A percentile compares a stretch with the other conserved stretches of the same genome.
Conservation (phyloP, 805 yeast genomes). For the Suhomyces canberraensis region DNA sequence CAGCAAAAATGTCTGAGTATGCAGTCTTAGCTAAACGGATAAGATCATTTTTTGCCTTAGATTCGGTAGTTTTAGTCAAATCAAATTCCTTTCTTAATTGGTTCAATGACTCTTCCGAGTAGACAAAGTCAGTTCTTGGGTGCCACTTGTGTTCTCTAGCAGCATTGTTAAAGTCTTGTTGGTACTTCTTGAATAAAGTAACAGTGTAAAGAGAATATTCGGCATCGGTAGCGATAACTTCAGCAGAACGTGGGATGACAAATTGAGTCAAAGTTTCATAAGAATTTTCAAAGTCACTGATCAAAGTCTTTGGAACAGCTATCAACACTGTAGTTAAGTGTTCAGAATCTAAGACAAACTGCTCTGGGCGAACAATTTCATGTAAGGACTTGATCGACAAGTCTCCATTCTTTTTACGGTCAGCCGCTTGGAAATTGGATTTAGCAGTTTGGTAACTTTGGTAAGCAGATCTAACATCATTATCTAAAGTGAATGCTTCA, state of each 20-base stretch:
- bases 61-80: slow-evolving; percentile 70
- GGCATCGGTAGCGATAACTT: slow-evolving; percentile 62
- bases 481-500: slow-evolving; percentile 81
- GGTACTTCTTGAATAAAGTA: slow-evolving; percentile 80
- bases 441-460: slow-evolving; percentile 77
- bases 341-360: slow-evolving; percentile 83
- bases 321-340: slow-evolving; percentile 81
- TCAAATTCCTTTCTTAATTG: slow-evolving; percentile 76
- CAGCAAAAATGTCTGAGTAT: slow-evolving; percentile 77
- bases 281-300: slow-evolving; percentile 55
- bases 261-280: slow-evolving; percentile 78
- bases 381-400: slow-evolving; percentile 87
- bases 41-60: slow-evolving; percentile 69
- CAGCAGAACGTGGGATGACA: slow-evolving; percentile 91
- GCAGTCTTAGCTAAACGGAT: slow-evolving; percentile 84
- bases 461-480: slow-evolving; percentile 76
- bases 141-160: slow-evolving; percentile 85
- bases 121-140: slow-evolving; percentile 83
- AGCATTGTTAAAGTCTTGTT: slow-evolving; percentile 61
- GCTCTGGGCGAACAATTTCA: slow-evolving; percentile 77
- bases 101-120: slow-evolving; percentile 72
- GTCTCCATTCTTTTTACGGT: slow-evolving; percentile 91
- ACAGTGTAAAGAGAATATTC: slow-evolving; percentile 75
- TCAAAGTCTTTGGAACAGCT: slow-evolving; percentile 75
- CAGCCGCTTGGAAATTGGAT: slow-evolving; percentile 80